phyloP scores from a whole-genome alignment of 2,329 filamentous ascomycete genomes.

The Lachnellula arida region DNA sequence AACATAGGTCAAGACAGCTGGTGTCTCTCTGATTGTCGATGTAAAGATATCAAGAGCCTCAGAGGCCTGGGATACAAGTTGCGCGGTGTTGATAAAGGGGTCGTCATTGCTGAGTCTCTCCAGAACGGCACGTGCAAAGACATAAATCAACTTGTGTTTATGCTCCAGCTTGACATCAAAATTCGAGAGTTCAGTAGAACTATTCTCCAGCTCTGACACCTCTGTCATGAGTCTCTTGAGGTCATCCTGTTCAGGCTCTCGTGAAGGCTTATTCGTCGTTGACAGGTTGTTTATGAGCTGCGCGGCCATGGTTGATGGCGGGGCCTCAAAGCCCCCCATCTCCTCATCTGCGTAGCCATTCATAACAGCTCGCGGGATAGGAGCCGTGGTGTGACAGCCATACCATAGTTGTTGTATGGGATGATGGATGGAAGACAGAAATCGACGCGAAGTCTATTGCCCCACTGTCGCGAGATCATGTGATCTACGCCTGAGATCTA shows the following conservation, averaged over 20 bases:
- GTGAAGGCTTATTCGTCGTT: constrained; percentile 55
- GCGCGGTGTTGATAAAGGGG: constrained; percentile 53
- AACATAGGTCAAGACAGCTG: constrained; percentile 55
- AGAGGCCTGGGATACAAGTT: constrained; percentile 54
- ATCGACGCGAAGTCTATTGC: constrained; percentile 7
- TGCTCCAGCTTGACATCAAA: constrained; percentile 64
- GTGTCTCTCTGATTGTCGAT: constrained; percentile 70
- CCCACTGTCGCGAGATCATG: constrained; percentile 14
- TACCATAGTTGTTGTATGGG: constrained; percentile 5
- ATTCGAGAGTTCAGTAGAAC: constrained; percentile 41
- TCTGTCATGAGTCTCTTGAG: constrained; percentile 64
- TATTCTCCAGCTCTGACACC: constrained; percentile 58
- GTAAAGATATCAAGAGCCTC: constrained; percentile 76
- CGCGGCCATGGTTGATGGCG: constrained; percentile 80
- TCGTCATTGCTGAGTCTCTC: constrained; percentile 65
- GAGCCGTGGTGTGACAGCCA: constrained; percentile 25
- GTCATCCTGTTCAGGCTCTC: constrained; percentile 64
- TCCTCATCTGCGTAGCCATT: constrained; percentile 18
- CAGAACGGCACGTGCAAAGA: constrained; percentile 75
- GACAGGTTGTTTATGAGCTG: constrained; percentile 81
- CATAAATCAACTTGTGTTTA: constrained; percentile 80
- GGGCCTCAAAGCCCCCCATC: constrained; percentile 31
- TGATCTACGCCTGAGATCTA: constrained; percentile 6
- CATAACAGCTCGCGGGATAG: constrained; percentile 6
- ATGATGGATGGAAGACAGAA: not conserved